Base-by-base conservation (phyloP, 2,329 filamentous ascomycete genomes). In the Fusarium falciforme region DNA sequence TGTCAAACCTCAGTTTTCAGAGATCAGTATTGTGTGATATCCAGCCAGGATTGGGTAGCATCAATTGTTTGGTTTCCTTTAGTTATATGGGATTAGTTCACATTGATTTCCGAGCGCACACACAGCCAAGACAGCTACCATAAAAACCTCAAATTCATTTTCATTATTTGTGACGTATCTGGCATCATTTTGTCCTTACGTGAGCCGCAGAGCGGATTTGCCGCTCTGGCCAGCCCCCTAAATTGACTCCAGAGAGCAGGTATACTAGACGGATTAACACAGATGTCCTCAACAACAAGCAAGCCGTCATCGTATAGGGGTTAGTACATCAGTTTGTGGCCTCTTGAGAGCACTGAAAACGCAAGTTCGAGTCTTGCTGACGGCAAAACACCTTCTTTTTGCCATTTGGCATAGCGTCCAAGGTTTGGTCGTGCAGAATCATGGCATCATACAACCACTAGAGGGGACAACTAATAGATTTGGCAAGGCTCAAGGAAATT, bases 321-420 rank as follows among this genome's bases (percentile, higher is more conserved):
- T 54, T 9, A 54, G 47, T 54, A 31, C 47, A 54, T 54, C 47
- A 54, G 47, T 54, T 54, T 54, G 47, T 54, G 47, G 47, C 16
- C 27, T 31, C 17, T 14, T 20, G 17, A 54, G 17, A 54, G 47
- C 47, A 54, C 27, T 54, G 47, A 54, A 54, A 54, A 54, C 47
- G 47, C 47, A 54, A 54, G 47, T 54, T 54, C 47, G 47, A 54
- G 47, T 54, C 47, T 54, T 54, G 47, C 47, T 54, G 47, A 54
- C 27, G 47, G 47, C 47, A 54, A 52, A 20, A 33, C 17, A 20
- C 11, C 10, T 54, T 54, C 17, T 54, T 54, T 54, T 54, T 54
- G 47, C 27, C 17, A 54, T 54, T 54, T 54, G 17, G 6, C 17
- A 31, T 20, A 25, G 27, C 17, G 17, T 54, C 5, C n/a, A 54